Evolutionary conservation across 2,329 filamentous ascomycete species (phyloP).

Genomic region (Cytospora piceicola): DNA sequence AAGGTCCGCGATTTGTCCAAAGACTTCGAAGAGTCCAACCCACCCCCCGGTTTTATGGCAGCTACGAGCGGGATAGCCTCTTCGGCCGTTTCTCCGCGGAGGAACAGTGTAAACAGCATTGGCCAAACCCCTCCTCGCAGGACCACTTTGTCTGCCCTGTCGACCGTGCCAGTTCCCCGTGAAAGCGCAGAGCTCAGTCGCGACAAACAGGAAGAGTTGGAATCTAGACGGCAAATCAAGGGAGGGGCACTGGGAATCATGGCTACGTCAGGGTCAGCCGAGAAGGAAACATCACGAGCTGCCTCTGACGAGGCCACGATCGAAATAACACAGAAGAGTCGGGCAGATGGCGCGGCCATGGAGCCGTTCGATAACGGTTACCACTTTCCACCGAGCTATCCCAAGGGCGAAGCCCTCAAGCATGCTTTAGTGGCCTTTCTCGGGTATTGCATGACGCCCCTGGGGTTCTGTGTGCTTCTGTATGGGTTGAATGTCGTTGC

Average conservation of each 20-base stretch:
- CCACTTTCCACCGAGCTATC: slow-evolving; percentile 65
- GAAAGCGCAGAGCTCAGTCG: slow-evolving; percentile 16
- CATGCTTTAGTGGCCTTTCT: slow-evolving; percentile 66
- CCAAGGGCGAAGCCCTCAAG: slow-evolving; percentile 61
- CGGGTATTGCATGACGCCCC: slow-evolving; percentile 73
- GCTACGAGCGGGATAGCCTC: slow-evolving; percentile 52
- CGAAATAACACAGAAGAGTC: slow-evolving; percentile 18
- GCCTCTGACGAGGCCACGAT: slow-evolving; percentile 36
- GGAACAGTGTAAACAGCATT: slow-evolving; percentile 22
- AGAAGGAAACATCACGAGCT: slow-evolving; percentile 13
- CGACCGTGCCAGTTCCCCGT: slow-evolving; percentile 7
- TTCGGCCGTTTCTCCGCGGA: slow-evolving; percentile 37
- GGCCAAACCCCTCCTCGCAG: slow-evolving; percentile 12
- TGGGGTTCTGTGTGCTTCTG: slow-evolving; percentile 76
- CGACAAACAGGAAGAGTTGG: not conserved
- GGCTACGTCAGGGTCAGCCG: slow-evolving; percentile 1
- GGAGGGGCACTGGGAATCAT: not conserved
- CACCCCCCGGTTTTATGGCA: slow-evolving; percentile 53
- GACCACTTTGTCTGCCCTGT: slow-evolving; percentile 22
- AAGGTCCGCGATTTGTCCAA: slow-evolving; percentile 33
- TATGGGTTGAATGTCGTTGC: slow-evolving; percentile 84
- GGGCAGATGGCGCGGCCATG: slow-evolving; percentile 36
- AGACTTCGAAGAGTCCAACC: slow-evolving; percentile 50
- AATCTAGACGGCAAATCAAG: not conserved
- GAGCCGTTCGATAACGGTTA: slow-evolving; percentile 65